Evolutionary conservation across 176 grass and related monocot genomes (phyloP), one percentile per base, ranked within the genome.

Genomic region (Typha latifolia): DNA sequence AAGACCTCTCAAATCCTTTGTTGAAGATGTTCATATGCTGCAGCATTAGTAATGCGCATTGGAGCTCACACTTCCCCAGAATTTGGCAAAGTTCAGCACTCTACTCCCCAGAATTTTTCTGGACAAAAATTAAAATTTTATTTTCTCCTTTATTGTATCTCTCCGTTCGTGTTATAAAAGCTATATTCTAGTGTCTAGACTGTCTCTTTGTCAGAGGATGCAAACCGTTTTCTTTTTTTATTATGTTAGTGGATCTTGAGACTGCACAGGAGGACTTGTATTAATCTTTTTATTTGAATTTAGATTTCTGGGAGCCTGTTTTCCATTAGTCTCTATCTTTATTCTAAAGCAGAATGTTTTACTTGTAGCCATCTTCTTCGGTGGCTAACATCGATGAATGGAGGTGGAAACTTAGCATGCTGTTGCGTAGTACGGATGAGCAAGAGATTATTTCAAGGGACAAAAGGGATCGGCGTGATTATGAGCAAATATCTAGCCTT

Each of bases 301-400:
- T 59, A 21, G 32, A 21, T 69, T 69, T 67, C 20, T 12, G 15
- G 49, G 10, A 11, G 24, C 16, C n/a, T 68, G 1, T 50, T 2
- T 31, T 62, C 15, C 47, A n/a, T 59, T 59, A 18, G 10, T 16
- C n/a, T 53, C 27, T 63, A 22, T 20, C 43, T 20, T 61, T 29
- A 2, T 12, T 61, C 53, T 27, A 19, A 34, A 51, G 47, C 14
- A 23, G 69, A 57, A 4, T 67, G 32, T 59, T 12, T n/a, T 53
- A 26, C 63, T 24, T 32, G 12, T 69, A 97, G 93, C 88, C 85
- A 26, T 92, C 88, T 73, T 96, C 87, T 3, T 92, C 93, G 16
- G 78, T 92, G 78, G 81, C 85, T 10, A 97, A 97, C 75, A 97
- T 97, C 32, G 93, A 92, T 79, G 93, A 97, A 80, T 97, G 93